These are phyloP conservation scores for Fusarium compactum DNA, from an alignment of 2,329 filamentous ascomycete genomes.

Conservation along the genomic window DNA sequence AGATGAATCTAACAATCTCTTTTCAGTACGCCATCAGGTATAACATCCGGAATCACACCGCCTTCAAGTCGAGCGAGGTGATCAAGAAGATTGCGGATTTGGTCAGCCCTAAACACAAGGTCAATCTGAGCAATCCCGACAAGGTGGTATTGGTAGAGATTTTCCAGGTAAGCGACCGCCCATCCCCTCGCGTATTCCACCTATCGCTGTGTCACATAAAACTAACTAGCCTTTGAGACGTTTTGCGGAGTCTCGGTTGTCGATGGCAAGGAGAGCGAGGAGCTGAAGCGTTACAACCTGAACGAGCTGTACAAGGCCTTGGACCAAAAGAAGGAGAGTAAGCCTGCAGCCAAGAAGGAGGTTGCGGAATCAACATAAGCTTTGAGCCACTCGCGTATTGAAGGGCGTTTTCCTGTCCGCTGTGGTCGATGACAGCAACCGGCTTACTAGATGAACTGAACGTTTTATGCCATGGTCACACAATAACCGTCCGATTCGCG, in stretches of 20 bases:
- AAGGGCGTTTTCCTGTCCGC: constrained; percentile 17
- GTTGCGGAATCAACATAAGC: constrained; percentile 36
- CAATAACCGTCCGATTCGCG: constrained; percentile 10
- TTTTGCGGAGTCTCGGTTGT: constrained; percentile 85
- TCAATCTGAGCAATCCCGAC: constrained; percentile 82
- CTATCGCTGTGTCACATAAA: constrained; percentile 27
- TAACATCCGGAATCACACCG: constrained; percentile 79
- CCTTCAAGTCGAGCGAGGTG: constrained; percentile 74
- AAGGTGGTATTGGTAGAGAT: constrained; percentile 84
- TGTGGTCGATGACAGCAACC: constrained; percentile 13
- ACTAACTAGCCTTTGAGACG: constrained; percentile 63
- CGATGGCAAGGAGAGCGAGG: constrained; percentile 75
- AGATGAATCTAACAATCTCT: constrained; percentile 29
- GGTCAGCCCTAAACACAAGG: constrained; percentile 76
- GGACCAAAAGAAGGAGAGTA: constrained; percentile 32
- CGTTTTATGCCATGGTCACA: constrained; percentile 14
- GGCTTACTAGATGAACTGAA: constrained; percentile 15
- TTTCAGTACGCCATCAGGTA: constrained; percentile 84
- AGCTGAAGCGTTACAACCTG: constrained; percentile 81
- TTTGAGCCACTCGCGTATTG: constrained; percentile 19
- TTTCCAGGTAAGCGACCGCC: constrained; percentile 71
- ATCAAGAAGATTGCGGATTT: constrained; percentile 78
- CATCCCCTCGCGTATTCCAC: constrained; percentile 34
- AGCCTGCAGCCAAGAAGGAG: constrained; percentile 33
- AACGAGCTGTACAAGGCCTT: constrained; percentile 74